Conservation (phyloP, 2,329 filamentous ascomycete genomes). For the Verticillium nonalfalfae region DNA sequence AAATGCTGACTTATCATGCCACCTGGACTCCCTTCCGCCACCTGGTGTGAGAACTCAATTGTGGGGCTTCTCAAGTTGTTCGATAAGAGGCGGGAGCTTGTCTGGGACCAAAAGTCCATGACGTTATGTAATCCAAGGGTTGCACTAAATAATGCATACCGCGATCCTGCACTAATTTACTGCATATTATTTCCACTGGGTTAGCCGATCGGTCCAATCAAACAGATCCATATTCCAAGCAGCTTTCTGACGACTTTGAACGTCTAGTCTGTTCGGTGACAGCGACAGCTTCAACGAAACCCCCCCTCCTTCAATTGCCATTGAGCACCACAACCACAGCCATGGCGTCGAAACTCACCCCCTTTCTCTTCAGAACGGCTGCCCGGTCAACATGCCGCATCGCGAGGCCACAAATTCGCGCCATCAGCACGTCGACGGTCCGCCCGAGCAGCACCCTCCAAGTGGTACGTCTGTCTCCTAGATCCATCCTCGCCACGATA, state of each 20-base stretch:
- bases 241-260: slow-evolving; percentile 14
- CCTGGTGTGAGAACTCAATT: no score
- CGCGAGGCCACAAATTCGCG: slow-evolving; percentile 61
- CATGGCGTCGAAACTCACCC: slow-evolving; percentile 82
- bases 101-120: neutral
- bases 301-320: slow-evolving; percentile 11
- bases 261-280: slow-evolving; percentile 9
- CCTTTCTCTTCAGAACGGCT: slow-evolving; percentile 64
- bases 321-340: slow-evolving; percentile 21
- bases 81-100: no score
- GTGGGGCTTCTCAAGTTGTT: no score
- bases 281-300: slow-evolving; percentile 4
- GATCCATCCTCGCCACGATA: neutral
- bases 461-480: slow-evolving; percentile 53
- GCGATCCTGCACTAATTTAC: neutral
- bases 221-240: slow-evolving; percentile 11
- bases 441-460: slow-evolving; percentile 66
- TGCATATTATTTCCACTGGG: neutral
- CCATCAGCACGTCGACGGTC: slow-evolving; percentile 63
- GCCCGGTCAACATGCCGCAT: slow-evolving; percentile 58
- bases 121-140: neutral
- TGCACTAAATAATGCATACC: neutral
- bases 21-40: no score
- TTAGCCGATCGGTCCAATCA: slow-evolving; percentile 9
- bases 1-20: no score